Percentiles rank a stretch among this genome's conserved stretches.
Conservation (phyloP, 2,329 filamentous ascomycete species). For the Pseudopyricularia javanii region DNA sequence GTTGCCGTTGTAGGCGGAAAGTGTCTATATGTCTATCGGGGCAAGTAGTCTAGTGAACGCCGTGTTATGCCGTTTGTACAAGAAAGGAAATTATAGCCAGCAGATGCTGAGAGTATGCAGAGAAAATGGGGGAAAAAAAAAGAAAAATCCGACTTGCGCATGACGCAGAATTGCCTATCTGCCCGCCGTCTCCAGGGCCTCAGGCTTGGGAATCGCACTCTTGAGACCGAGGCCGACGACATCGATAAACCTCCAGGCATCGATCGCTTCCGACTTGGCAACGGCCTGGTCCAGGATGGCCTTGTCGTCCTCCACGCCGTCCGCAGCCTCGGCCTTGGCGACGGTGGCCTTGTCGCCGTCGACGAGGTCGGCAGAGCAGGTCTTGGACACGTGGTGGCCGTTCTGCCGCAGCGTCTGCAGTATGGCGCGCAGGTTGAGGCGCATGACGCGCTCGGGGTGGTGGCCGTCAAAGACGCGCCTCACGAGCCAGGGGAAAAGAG, state of each 20-base stretch:
- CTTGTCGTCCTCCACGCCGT: constrained; percentile 30
- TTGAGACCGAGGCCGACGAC: constrained; percentile 31
- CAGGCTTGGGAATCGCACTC: background rate
- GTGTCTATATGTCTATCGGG: too few species aligned
- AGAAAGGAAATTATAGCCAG: too few species aligned
- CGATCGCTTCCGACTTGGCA: constrained; percentile 19
- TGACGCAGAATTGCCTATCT: background rate
- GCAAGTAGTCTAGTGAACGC: too few species aligned
- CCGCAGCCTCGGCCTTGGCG: constrained; percentile 9
- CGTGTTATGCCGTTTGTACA: too few species aligned
- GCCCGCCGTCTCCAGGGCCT: background rate
- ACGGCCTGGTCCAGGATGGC: constrained; percentile 35
- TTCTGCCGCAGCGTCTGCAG: constrained; percentile 43
- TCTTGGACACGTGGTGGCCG: constrained; percentile 33
- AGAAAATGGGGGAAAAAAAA: background rate
- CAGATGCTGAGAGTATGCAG: too few species aligned
- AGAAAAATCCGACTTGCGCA: background rate
- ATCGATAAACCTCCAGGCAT: constrained; percentile 41
- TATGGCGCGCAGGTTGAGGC: constrained; percentile 45
- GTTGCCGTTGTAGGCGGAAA: too few species aligned
- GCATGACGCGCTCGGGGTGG: constrained; percentile 44
- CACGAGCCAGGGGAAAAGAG: constrained; percentile 65
- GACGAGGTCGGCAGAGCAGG: constrained; percentile 33
- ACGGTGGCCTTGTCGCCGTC: constrained; percentile 25
- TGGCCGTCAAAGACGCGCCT: constrained; percentile 44